phyloP scores from a whole-genome alignment of 2,329 filamentous ascomycete species.

The Trichophyton benhamiae region DNA sequence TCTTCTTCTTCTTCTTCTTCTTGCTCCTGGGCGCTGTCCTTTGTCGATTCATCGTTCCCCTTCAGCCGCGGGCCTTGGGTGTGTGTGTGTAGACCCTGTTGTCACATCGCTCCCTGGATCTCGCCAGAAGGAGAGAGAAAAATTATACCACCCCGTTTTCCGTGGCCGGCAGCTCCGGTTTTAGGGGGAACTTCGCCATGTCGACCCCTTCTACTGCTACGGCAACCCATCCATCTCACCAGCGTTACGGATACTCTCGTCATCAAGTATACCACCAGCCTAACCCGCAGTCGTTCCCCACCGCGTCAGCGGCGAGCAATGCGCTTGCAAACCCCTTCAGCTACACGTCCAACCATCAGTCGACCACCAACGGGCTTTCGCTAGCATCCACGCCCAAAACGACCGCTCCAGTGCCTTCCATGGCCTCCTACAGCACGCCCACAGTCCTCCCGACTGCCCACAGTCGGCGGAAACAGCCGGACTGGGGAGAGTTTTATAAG shows the following conservation, averaged over 20 bases:
- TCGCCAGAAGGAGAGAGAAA: not conserved
- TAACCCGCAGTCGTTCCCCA: slow-evolving; percentile 40
- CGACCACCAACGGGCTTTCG: slow-evolving; percentile 10
- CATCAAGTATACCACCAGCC: slow-evolving; percentile 46
- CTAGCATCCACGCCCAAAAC: slow-evolving; percentile 7
- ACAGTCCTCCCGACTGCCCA: slow-evolving; percentile 13
- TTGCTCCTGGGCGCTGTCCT: no score
- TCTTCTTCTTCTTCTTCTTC: no score
- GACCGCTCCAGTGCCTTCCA: slow-evolving; percentile 3
- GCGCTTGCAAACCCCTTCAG: slow-evolving; percentile 34
- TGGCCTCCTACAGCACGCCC: slow-evolving; percentile 9
- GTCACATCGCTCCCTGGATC: no score
- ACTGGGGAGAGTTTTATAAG: slow-evolving; percentile 72
- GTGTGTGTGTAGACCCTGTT: no score
- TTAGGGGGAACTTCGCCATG: slow-evolving; percentile 39
- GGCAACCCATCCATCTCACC: slow-evolving; percentile 57
- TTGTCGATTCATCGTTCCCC: not conserved
- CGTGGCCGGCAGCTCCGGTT: not conserved
- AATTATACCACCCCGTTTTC: not conserved
- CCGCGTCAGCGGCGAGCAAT: slow-evolving; percentile 29
- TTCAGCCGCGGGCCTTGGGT: not conserved
- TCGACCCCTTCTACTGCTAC: slow-evolving; percentile 71
- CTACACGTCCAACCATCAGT: slow-evolving; percentile 28
- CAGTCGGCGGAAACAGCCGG: slow-evolving; percentile 34
- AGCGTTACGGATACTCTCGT: slow-evolving; percentile 47